A percentile compares a stretch with the other conserved stretches of the same genome.
phyloP scores from a whole-genome alignment of 176 grass and related monocot species.

The Thinopyrum elongatum region DNA sequence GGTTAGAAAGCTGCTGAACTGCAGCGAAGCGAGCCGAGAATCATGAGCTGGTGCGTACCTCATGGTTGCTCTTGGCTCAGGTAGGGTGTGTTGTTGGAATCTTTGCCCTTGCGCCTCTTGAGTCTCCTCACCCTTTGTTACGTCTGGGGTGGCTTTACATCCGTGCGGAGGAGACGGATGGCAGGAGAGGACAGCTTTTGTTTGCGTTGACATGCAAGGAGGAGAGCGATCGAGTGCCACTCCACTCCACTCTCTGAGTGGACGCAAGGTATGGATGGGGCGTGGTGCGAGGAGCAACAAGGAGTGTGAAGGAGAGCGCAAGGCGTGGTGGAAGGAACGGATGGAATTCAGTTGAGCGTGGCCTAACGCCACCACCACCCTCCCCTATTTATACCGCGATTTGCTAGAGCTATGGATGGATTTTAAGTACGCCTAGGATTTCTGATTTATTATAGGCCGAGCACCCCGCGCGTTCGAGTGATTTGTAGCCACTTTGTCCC shows the following conservation, averaged over 20 bases:
- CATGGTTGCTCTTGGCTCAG: not conserved
- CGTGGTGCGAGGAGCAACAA: not conserved
- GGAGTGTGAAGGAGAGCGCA: no score
- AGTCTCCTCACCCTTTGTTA: not conserved
- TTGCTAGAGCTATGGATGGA: no score
- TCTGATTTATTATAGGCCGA: no score
- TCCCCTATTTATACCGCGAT: no score
- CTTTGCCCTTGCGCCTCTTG: not conserved
- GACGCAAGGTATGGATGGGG: not conserved
- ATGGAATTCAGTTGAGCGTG: no score
- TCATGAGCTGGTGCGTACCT: not conserved
- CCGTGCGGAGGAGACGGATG: not conserved
- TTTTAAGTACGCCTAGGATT: no score
- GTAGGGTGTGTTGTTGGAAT: not conserved
- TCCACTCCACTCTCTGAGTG: not conserved
- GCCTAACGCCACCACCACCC: no score
- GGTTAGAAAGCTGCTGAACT: not conserved
- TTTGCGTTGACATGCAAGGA: constrained; percentile 7
- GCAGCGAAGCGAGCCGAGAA: not conserved
- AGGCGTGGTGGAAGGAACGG: no score
- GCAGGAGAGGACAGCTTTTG: not conserved
- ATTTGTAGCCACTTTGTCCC: no score
- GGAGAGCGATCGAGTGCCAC: not conserved
- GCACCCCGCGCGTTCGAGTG: no score
- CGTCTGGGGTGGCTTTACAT: not conserved